A percentile compares a stretch with the other conserved stretches of the same genome.
Evolutionary conservation across 345 rosid genomes (phyloP).

Genomic region (Eucalyptus curtisii): DNA sequence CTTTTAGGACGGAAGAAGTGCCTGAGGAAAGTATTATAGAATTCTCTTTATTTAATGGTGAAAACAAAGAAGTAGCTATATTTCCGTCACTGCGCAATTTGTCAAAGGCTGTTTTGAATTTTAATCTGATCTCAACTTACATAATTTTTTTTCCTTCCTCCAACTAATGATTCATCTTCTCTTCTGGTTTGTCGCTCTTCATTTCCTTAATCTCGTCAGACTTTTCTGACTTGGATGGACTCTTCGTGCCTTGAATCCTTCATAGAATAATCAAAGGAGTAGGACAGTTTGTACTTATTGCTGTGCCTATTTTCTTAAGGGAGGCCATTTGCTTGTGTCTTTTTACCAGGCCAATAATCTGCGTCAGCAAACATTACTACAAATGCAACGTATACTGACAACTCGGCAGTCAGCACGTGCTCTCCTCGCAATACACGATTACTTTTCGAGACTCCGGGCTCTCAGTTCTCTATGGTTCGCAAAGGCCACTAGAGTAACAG

Average conservation of each 20-base stretch:
- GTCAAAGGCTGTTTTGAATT: not conserved
- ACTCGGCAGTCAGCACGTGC: slow-evolving; percentile 75
- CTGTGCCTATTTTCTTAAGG: not conserved
- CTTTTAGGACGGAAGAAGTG: not conserved
- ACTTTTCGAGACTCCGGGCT: slow-evolving; percentile 56
- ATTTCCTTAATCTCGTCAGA: not conserved
- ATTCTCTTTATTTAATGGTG: not conserved
- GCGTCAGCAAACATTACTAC: slow-evolving; percentile 62
- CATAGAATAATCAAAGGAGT: not conserved
- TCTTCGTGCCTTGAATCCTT: not conserved
- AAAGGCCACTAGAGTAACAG: slow-evolving; percentile 38
- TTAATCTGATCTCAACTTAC: not conserved
- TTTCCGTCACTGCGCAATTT: not conserved
- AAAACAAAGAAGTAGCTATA: not conserved
- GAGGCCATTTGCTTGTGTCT: not conserved
- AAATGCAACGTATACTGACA: slow-evolving; percentile 61
- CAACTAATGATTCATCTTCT: not conserved
- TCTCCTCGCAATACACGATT: slow-evolving; percentile 49
- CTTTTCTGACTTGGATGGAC: not conserved
- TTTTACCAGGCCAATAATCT: slow-evolving; percentile 47
- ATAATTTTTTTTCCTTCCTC: not conserved
- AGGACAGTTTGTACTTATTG: not conserved
- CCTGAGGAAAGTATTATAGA: not conserved
- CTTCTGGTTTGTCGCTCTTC: not conserved
- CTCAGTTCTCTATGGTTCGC: slow-evolving; percentile 77